A percentile compares a stretch with the other conserved stretches of the same genome.
phyloP scores from a whole-genome alignment of 2,329 filamentous ascomycete species.

The Plenodomus biglobosus region DNA sequence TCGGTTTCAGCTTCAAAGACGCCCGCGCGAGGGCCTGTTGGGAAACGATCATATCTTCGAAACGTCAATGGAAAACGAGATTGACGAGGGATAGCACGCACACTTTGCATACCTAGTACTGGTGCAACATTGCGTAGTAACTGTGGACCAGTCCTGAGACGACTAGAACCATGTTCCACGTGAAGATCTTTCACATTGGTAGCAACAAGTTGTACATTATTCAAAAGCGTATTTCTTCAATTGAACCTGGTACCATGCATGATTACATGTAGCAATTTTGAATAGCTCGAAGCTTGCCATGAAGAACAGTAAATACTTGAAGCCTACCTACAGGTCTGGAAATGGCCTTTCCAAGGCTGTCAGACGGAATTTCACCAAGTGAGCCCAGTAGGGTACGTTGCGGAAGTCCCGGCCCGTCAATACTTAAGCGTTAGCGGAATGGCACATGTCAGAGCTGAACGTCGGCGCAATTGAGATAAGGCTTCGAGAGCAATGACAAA shows the following conservation, averaged over 20 bases:
- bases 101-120: constrained; percentile 1
- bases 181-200: neutral
- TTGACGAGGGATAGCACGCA: constrained; percentile 1
- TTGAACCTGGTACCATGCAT: neutral
- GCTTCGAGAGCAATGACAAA: no score
- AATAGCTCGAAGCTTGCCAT: neutral
- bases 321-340: no score
- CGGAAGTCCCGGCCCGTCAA: no score
- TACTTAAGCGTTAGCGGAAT: no score
- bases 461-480: no score
- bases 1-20: constrained; percentile 7
- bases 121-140: constrained; percentile 4
- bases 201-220: neutral
- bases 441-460: no score
- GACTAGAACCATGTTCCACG: constrained; percentile 1
- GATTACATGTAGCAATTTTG: neutral
- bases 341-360: no score
- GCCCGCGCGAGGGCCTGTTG: constrained; percentile 8
- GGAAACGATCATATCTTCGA: constrained; percentile 1
- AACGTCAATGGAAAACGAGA: neutral
- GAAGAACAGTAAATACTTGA: no score
- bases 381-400: no score
- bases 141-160: neutral
- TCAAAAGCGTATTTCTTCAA: neutral
- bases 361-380: no score